Evolutionary conservation across 2,329 filamentous ascomycete genomes (phyloP).

Genomic region (Paraconiothyrium sp.): DNA sequence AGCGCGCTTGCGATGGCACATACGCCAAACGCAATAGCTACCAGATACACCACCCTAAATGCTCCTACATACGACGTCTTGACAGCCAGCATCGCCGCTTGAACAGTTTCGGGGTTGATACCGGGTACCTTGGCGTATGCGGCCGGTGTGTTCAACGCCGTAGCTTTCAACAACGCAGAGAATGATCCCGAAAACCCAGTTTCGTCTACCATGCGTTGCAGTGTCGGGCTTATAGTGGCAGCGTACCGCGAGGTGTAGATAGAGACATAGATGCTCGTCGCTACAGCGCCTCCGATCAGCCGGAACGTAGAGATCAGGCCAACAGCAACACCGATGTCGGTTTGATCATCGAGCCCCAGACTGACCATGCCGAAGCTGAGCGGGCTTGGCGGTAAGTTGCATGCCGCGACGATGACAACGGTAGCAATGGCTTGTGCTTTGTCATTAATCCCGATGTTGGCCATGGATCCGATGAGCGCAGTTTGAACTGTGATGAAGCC

Average conservation of each 20-base stretch:
- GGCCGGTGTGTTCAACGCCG: constrained; percentile 43
- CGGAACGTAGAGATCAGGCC: constrained; percentile 52
- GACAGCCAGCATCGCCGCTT: constrained; percentile 39
- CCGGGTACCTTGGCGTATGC: constrained; percentile 43
- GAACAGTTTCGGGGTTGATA: constrained; percentile 36
- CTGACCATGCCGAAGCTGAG: constrained; percentile 50
- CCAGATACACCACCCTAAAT: constrained; percentile 49
- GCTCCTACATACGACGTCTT: constrained; percentile 47
- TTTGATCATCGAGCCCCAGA: constrained; percentile 48
- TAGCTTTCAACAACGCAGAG: constrained; percentile 37
- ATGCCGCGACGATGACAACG: constrained; percentile 40
- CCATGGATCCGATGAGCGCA: constrained; percentile 48
- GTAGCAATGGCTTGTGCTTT: constrained; percentile 50
- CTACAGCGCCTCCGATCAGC: constrained; percentile 50
- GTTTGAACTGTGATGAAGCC: constrained; percentile 47
- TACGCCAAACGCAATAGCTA: constrained; percentile 49
- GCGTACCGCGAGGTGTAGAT: constrained; percentile 45
- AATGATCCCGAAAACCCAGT: constrained; percentile 20
- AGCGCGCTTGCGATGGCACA: constrained; percentile 43
- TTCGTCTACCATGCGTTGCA: constrained; percentile 12
- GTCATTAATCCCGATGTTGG: constrained; percentile 44
- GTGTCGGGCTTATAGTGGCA: constrained; percentile 15
- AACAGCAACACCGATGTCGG: constrained; percentile 50
- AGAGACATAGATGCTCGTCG: constrained; percentile 52
- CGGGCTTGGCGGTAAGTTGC: constrained; percentile 44